Evolutionary conservation across 2,329 filamentous ascomycete genomes (phyloP).

Genomic region (Diaporthe nobilis): DNA sequence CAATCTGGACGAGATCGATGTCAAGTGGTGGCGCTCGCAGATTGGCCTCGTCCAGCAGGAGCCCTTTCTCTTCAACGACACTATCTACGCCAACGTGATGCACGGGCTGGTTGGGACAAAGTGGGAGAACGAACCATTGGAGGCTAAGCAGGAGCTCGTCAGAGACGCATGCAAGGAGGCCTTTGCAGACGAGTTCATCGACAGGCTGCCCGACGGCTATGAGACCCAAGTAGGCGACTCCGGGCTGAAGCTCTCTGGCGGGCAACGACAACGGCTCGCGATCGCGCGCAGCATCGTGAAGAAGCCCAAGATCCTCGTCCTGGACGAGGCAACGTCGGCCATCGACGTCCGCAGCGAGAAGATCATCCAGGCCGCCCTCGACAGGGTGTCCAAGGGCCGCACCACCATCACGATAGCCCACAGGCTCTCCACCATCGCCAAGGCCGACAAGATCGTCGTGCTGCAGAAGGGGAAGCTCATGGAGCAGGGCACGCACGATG

Average conservation of each 20-base stretch:
- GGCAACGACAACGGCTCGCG: conserved; percentile 73
- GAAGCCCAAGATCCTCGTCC: conserved; percentile 72
- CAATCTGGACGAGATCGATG: conserved; percentile 69
- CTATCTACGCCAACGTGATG: conserved; percentile 68
- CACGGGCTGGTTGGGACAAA: conserved; percentile 62
- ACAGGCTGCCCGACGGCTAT: conserved; percentile 76
- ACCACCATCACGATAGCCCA: conserved; percentile 79
- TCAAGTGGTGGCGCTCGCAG: conserved; percentile 70
- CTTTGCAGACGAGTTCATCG: conserved; percentile 79
- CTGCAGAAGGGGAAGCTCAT: conserved; percentile 78
- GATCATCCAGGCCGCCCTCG: conserved; percentile 68
- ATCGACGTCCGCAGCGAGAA: conserved; percentile 57
- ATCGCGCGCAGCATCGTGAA: conserved; percentile 74
- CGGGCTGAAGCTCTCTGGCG: conserved; percentile 80
- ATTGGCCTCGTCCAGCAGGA: conserved; percentile 61
- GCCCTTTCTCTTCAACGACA: conserved; percentile 60
- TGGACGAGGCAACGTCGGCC: conserved; percentile 77
- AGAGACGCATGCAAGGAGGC: conserved; percentile 75
- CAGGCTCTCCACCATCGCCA: conserved; percentile 80
- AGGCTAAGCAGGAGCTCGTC: conserved; percentile 68
- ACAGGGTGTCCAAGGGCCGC: conserved; percentile 66
- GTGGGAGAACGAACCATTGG: conserved; percentile 54
- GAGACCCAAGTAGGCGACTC: conserved; percentile 82
- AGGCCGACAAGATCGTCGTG: conserved; percentile 85
- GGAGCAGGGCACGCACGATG: conserved; percentile 83